Percentiles rank a stretch among this genome's conserved stretches.
Conservation (phyloP, 2,329 filamentous ascomycete genomes). For the Paecilomyces formosus region DNA sequence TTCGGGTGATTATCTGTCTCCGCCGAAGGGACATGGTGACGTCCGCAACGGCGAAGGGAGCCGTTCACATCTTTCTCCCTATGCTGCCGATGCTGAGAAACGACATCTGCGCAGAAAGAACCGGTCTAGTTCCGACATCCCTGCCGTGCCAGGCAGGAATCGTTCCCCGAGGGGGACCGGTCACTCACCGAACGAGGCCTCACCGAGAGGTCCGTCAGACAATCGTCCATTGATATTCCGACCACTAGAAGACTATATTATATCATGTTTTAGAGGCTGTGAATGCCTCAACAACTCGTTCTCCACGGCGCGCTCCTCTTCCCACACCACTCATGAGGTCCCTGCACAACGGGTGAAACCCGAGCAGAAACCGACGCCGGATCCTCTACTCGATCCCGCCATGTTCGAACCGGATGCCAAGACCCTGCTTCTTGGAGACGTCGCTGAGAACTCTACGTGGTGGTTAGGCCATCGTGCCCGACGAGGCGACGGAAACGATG, state of each 20-base stretch:
- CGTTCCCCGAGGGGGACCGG: constrained; percentile 11
- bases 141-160: constrained; percentile 13
- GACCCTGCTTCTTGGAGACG: constrained; percentile 63
- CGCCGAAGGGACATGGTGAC: background rate
- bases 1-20: background rate
- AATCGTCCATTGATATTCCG: constrained; percentile 56
- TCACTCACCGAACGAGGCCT: constrained; percentile 12
- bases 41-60: background rate
- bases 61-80: constrained; percentile 1
- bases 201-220: constrained; percentile 29
- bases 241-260: constrained; percentile 69
- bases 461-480: constrained; percentile 59
- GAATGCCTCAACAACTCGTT: constrained; percentile 74
- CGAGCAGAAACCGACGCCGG: constrained; percentile 21
- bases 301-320: constrained; percentile 41
- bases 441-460: constrained; percentile 76
- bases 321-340: constrained; percentile 39
- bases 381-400: constrained; percentile 25
- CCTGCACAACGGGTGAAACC: constrained; percentile 26
- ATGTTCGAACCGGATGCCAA: constrained; percentile 66
- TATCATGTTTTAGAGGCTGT: constrained; percentile 59
- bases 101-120: constrained; percentile 14
- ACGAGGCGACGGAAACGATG: constrained; percentile 21
- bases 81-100: constrained; percentile 8
- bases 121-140: constrained; percentile 24